phyloP scores from a whole-genome alignment of 352 stramenopile genomes.

The Thraustochytrium striatum region DNA sequence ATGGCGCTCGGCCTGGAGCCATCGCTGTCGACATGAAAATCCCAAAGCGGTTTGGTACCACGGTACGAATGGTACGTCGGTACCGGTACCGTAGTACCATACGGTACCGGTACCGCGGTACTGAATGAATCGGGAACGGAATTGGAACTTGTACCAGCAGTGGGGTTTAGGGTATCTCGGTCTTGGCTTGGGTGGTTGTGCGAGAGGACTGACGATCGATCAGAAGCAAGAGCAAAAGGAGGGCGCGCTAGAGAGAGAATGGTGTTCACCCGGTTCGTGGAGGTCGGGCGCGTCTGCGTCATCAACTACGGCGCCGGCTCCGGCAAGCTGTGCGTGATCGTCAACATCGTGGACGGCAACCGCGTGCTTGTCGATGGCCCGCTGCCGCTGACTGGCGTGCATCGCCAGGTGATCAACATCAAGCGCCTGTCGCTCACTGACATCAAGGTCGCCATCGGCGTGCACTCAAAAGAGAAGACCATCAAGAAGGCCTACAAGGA shows the following conservation, averaged over 20 bases:
- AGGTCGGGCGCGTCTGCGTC: slow-evolving; percentile 96
- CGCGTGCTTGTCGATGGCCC: slow-evolving; percentile 94
- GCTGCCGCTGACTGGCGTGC: slow-evolving; percentile 86
- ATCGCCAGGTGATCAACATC: slow-evolving; percentile 96
- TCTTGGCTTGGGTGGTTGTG: too few species aligned
- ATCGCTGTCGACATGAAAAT: too few species aligned
- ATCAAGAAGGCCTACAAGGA: slow-evolving; percentile 83
- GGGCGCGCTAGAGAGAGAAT: too few species aligned
- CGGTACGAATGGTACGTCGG: too few species aligned
- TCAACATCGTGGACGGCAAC: slow-evolving; percentile 99
- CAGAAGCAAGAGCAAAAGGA: neutral
- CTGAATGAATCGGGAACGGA: too few species aligned
- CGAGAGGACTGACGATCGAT: too few species aligned
- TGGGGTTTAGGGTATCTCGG: too few species aligned
- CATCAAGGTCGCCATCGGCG: slow-evolving; percentile 88
- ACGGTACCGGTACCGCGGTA: too few species aligned
- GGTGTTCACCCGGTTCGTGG: slow-evolving; percentile 95
- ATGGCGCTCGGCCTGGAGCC: too few species aligned
- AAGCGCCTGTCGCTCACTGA: slow-evolving; percentile 95
- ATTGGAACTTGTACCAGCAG: too few species aligned
- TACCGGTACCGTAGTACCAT: too few species aligned
- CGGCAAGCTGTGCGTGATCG: slow-evolving; percentile 97
- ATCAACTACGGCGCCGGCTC: slow-evolving; percentile 97
- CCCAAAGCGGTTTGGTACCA: too few species aligned
- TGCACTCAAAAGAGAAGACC: slow-evolving; percentile 86